Evolutionary conservation across 805 yeast genomes (phyloP), one percentile per base, ranked within the genome.

Genomic region (Candida chilensis): DNA sequence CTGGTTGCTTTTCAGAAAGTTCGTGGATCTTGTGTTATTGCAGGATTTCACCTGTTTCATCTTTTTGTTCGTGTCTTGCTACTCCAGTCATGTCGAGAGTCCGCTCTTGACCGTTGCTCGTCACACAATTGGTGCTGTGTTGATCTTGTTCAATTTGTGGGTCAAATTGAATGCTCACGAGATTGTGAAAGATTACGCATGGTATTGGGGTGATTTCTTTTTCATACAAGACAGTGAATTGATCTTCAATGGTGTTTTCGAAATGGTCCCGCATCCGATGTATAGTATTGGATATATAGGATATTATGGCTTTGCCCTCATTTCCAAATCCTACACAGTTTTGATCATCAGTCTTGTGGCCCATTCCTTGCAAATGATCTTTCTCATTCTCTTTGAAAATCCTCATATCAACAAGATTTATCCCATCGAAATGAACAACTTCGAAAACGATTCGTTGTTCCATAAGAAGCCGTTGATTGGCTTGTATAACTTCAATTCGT

Each of bases 191-290:
- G 95, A 84, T 48, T 84, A 77, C 48, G 95, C 95, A 8, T 84
- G 95, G 95, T 84, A 84, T 53, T 84, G 95, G 95, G 95, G 95
- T 17, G 95, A 85, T 54, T 84, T 84, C 57, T 84, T 84, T 67
- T 84, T 84, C 57, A 60, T 86, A 32, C 82, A 81, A 48, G 73
- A 71, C 38, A 72, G 65, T 48, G 78, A 79, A 35, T 65, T 84
- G 43, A 78, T 83, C 18, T 84, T 84, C 54, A 94, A 85, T 50
- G 95, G 94, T 25, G 92, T 84, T 7, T 84, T 83, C 51, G 90
- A 84, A 52, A 69, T 84, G 67, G 84, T 87, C 11, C 95, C 95
- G 13, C 95, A 84, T 48, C 95, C 95, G 31, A 84, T 84, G 95
- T 84, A 84, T 51, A 81, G 94, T 1, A 79, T 85, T 33, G 95